Percentiles rank a stretch among this genome's conserved stretches.
These are phyloP conservation scores for Penicillium sp. DNA, from an alignment of 2,329 filamentous ascomycete genomes.

Conservation along the genomic window DNA sequence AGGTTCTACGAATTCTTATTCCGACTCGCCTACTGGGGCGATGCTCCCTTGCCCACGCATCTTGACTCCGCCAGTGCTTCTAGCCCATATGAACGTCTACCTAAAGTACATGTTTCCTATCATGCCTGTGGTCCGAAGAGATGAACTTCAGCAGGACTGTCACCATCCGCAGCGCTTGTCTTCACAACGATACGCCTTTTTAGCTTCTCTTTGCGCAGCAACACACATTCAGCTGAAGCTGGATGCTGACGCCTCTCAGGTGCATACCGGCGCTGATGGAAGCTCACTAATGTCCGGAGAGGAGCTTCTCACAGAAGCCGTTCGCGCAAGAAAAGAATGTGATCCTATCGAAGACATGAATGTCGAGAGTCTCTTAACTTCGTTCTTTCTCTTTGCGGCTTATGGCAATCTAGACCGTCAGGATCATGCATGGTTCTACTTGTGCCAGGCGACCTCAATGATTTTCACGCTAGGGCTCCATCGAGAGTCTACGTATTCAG, in stretches of 20 bases:
- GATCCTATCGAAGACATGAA: conserved; percentile 48
- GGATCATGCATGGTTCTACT: conserved; percentile 77
- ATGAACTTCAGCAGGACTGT: conserved; percentile 42
- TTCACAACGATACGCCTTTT: conserved; percentile 45
- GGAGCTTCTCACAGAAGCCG: conserved; percentile 69
- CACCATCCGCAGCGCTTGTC: conserved; percentile 60
- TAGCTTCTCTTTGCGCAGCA: conserved; percentile 48
- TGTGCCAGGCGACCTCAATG: conserved; percentile 77
- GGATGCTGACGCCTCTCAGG: conserved; percentile 35
- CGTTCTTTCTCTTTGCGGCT: conserved; percentile 77
- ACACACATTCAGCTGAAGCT: conserved; percentile 52
- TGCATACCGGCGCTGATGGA: conserved; percentile 58
- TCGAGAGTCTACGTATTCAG: conserved; percentile 57
- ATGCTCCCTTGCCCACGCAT: conserved; percentile 29
- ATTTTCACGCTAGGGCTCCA: conserved; percentile 49
- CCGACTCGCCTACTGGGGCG: conserved; percentile 31
- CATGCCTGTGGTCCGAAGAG: conserved; percentile 47
- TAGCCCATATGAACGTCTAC: conserved; percentile 48
- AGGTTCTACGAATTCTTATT: conserved; percentile 38
- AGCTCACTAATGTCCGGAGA: conserved; percentile 67
- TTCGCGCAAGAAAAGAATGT: conserved; percentile 46
- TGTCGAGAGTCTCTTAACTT: conserved; percentile 62
- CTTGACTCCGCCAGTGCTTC: conserved; percentile 39
- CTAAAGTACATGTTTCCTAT: conserved; percentile 50
- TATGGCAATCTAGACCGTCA: conserved; percentile 74